Evolutionary conservation across 129 eudicot genomes (phyloP), one percentile per base, ranked within the genome.

Genomic region (Rutidosis leptorrhynchoides): DNA sequence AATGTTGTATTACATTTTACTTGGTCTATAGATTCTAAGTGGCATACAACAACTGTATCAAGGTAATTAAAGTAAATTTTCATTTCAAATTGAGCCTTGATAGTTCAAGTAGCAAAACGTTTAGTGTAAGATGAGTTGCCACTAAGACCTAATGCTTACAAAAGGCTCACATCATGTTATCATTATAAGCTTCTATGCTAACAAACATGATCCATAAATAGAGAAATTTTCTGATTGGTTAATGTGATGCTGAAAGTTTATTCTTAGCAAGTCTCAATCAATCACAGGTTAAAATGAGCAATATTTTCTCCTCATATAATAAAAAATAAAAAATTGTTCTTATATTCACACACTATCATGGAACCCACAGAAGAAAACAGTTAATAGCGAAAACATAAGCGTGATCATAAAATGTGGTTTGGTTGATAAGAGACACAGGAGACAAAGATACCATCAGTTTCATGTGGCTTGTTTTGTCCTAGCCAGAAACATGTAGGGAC

Each of bases 1-100:
- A 37, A 81, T 83, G 46, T 15, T 83, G 52, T 83, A 83, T 76
- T 83, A 83, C 81, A 75, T 83, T 70, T 51, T 83, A 37, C 79
- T 83, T 3, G 87, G 87, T 20, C 72, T 79, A 28, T 77, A 70
- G 58, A 35, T 22, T 45, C 57, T 53, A 59, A 57, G 33, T 17
- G 56, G 24, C 64, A 35, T 52, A 62, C 12, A 19, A 58, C 22
- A 57, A 45, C 72, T 24, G 48, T 24, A 58, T 43, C 73, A 29
- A 74, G 66, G 62, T 65, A 64, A 32, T 33, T 54, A 19, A 25
- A 22, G 52, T 30, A 57, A 30, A 43, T 46, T 67, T 74, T 3
- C 7, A 3, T 26, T 65, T 45, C 51, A 49, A 49, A 48, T 16
- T 58, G 16, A 58, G 67, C 22, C 33, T 20, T 71, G 62, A 60